These are phyloP conservation scores for Globisporangium apiculatum DNA, from an alignment of 352 stramenopile species.

Conservation along the genomic window DNA sequence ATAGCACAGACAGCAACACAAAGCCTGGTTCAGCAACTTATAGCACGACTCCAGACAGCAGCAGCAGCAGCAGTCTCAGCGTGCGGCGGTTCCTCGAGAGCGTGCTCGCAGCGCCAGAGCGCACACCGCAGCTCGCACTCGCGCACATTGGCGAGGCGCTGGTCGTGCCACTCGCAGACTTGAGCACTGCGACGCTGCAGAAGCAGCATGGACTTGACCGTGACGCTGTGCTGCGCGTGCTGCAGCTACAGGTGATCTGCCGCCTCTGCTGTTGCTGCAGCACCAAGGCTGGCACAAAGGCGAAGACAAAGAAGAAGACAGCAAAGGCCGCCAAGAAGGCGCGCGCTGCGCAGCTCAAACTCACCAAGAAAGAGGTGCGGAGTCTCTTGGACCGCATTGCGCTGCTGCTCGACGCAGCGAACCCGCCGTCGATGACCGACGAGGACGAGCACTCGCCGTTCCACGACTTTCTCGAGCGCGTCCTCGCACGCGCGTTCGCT, in stretches of 20 bases:
- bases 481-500: constrained; percentile 37
- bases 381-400: constrained; percentile 66
- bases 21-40: no score
- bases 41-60: neutral
- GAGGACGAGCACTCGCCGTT: constrained; percentile 69
- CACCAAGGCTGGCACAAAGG: constrained; percentile 18
- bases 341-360: constrained; percentile 2
- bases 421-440: constrained; percentile 50
- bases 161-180: constrained; percentile 18
- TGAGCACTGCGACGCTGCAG: constrained; percentile 20
- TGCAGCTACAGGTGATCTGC: constrained; percentile 65
- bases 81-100: constrained; percentile 8
- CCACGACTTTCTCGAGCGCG: constrained; percentile 50
- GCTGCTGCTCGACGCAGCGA: constrained; percentile 64
- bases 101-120: neutral
- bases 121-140: constrained; percentile 5
- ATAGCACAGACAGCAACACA: no score
- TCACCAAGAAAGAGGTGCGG: constrained; percentile 52
- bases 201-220: constrained; percentile 19
- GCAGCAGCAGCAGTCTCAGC: neutral
- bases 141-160: constrained; percentile 16
- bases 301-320: constrained; percentile 19
- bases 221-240: constrained; percentile 32
- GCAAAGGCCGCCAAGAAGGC: neutral
- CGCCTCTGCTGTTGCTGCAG: constrained; percentile 38